Evolutionary conservation across 2,329 filamentous ascomycete species (phyloP).

Genomic region (Venturia asperata): DNA sequence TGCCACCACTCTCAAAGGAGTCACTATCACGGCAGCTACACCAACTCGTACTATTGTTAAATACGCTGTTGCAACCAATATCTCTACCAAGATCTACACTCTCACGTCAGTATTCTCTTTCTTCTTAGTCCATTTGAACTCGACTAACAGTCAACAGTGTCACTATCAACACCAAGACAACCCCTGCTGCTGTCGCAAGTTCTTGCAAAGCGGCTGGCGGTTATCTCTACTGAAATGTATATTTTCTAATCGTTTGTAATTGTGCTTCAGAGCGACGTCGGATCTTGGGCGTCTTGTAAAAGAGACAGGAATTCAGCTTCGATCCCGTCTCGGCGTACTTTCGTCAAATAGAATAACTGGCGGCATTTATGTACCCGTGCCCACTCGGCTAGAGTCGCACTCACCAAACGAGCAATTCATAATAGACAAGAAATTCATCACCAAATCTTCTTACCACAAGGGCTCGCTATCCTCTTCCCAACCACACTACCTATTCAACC

Average conservation of each 20-base stretch:
- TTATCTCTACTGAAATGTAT: not conserved
- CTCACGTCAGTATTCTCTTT: constrained; percentile 23
- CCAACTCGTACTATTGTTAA: constrained; percentile 26
- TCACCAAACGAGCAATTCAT: too few relatives aligned
- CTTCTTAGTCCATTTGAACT: not conserved
- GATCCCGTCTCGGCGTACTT: too few relatives aligned
- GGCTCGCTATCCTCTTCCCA: too few relatives aligned
- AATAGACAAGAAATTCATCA: too few relatives aligned
- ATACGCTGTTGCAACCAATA: constrained; percentile 23
- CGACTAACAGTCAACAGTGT: constrained; percentile 21
- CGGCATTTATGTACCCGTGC: too few relatives aligned
- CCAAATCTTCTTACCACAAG: too few relatives aligned
- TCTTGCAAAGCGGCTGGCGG: constrained; percentile 25
- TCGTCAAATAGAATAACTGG: too few relatives aligned
- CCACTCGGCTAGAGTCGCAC: too few relatives aligned
- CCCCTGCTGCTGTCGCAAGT: constrained; percentile 23
- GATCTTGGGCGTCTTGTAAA: not conserved
- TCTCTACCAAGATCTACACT: constrained; percentile 22
- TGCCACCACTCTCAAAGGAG: constrained; percentile 21
- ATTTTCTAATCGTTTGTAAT: not conserved
- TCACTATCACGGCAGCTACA: constrained; percentile 27
- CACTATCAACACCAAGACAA: constrained; percentile 25
- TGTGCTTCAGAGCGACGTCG: not conserved
- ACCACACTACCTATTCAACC: too few relatives aligned
- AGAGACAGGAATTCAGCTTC: too few relatives aligned